Evolutionary conservation across 805 yeast species (phyloP).

Genomic region (Saccharomycopsis fodiens): DNA sequence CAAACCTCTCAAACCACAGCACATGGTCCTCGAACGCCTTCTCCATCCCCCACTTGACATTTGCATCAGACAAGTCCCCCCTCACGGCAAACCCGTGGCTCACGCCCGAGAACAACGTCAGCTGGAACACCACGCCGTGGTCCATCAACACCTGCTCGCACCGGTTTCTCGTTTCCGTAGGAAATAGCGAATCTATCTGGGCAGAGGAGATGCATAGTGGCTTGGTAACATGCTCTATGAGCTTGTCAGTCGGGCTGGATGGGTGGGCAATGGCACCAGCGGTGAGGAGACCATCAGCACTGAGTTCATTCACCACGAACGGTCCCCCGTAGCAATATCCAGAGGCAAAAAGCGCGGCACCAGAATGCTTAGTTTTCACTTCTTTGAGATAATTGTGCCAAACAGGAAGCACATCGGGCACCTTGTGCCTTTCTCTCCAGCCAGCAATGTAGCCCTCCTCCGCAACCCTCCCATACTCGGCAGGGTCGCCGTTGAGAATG

Average conservation of each 20-base stretch:
- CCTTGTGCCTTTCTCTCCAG: conserved; percentile 54
- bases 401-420: conserved; percentile 38
- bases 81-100: conserved; percentile 74
- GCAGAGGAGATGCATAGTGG: conserved; percentile 73
- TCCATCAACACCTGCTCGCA: conserved; percentile 53
- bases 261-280: conserved; percentile 82
- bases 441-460: conserved; percentile 29
- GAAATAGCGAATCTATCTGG: conserved; percentile 57
- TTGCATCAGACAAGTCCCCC: conserved; percentile 55
- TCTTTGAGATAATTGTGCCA: conserved; percentile 39
- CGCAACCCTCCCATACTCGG: conserved; percentile 35
- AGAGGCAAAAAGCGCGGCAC: conserved; percentile 38
- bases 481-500: conserved; percentile 20
- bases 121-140: conserved; percentile 47
- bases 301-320: conserved; percentile 36
- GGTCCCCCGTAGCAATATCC: conserved; percentile 88
- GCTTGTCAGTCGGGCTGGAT: conserved; percentile 58
- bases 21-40: conserved; percentile 29
- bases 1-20: conserved; percentile 4
- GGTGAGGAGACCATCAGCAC: conserved; percentile 33
- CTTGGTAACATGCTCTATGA: conserved; percentile 47
- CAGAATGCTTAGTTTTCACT: conserved; percentile 37
- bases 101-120: conserved; percentile 55
- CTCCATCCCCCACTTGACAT: conserved; percentile 55
- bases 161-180: conserved; percentile 51